Evolutionary conservation across 495 filamentous ascomycete species (phyloP).

Genomic region (Annulohypoxylon moriforme): DNA sequence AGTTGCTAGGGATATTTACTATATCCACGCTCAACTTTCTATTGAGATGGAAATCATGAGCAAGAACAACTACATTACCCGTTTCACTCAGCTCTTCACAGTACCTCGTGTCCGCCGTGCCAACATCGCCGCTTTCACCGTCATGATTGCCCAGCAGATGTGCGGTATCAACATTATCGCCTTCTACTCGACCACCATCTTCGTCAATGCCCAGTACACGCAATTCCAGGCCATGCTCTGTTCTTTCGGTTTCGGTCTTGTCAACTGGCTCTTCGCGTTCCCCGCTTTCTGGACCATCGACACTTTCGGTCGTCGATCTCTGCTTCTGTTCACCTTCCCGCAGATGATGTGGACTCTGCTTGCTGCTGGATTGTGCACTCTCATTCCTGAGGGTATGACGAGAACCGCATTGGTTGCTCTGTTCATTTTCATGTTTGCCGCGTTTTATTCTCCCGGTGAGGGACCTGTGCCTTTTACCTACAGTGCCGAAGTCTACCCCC

Average conservation of each 20-base stretch:
- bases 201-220: constrained; percentile 69
- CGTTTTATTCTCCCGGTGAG: constrained; percentile 83
- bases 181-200: constrained; percentile 86
- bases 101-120: constrained; percentile 71
- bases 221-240: constrained; percentile 71
- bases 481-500: constrained; percentile 80
- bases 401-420: constrained; percentile 66
- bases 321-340: constrained; percentile 87
- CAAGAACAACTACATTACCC: constrained; percentile 58
- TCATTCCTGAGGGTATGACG: constrained; percentile 67
- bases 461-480: constrained; percentile 88
- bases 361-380: constrained; percentile 76
- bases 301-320: constrained; percentile 78
- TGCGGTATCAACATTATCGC: constrained; percentile 87
- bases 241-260: constrained; percentile 81
- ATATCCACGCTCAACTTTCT: constrained; percentile 70
- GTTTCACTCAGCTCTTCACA: constrained; percentile 68
- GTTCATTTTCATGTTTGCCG: constrained; percentile 77
- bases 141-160: constrained; percentile 88
- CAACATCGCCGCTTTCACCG: constrained; percentile 69
- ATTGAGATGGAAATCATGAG: constrained; percentile 53
- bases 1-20: constrained; percentile 81
- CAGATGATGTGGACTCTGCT: constrained; percentile 85
- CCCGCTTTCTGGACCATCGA: constrained; percentile 89
- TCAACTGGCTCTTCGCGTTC: constrained; percentile 87